Base-by-base conservation (phyloP, 208 protist species). In the Leishmania lainsoni region DNA sequence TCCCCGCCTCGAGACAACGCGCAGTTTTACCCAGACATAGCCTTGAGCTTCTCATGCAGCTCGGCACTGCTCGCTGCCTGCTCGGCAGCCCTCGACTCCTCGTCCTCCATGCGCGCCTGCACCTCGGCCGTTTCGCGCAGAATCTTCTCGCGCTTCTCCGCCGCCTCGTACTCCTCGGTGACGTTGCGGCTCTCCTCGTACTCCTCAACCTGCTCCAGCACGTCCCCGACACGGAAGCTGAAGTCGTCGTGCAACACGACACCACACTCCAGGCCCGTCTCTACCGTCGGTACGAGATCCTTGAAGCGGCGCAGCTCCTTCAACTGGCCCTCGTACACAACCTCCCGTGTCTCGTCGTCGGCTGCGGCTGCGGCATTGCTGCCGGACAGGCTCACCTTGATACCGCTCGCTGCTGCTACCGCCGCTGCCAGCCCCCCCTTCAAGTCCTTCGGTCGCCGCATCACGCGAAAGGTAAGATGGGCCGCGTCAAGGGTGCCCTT, bases 231-330 rank as follows among this genome's bases (percentile, higher is more conserved):
- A 20, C 87, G 86, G 75, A 98, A 98, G 63, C 87, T 75, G 83
- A 97, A 98, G 81, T 94, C 93, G 80, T 98, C 94, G 78, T 95
- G 85, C 35, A 98, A 85, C 66, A 98, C 95, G 14, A 97, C 93
- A 45, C 95, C 95, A 74, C 95, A 98, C 79, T 98, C 95, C 26
- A 97, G 75, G 22, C 95, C 95, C 17, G 84, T 83, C 78, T 98
- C 95, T 22, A 98, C 93, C 35, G 83, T 91, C 39, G 92, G 91
- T 32, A 97, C 94, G 39, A 96, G 85, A 12, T 98, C 94, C 77
- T 97, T 97, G 79, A 96, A 97, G 39, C 94, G 93, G 35, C 95
- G 91, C 42, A 98, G 82, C 84, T 97, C 93, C 84, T 95, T 97
- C 71, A 98, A 86, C 82, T 91, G 88, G 3, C 94, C 94, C 75